A percentile compares a stretch with the other conserved stretches of the same genome.
These are phyloP conservation scores for Hypoxylon crocopeplum DNA, from an alignment of 495 filamentous ascomycete genomes.

Conservation along the genomic window DNA sequence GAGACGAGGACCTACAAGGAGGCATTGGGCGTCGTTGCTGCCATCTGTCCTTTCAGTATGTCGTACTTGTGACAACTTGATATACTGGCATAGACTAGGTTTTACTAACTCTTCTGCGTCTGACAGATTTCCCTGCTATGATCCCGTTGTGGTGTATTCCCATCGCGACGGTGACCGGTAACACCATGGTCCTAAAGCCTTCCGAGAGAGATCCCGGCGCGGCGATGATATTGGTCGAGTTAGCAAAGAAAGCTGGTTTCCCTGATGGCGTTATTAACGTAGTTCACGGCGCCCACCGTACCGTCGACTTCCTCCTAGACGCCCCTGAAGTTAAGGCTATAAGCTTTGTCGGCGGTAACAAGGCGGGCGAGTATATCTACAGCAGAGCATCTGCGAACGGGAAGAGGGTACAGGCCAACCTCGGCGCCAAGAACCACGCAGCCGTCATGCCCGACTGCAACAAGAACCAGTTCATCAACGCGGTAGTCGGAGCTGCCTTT, in stretches of 20 bases:
- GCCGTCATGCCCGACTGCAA: slow-evolving; percentile 95
- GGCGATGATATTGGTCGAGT: slow-evolving; percentile 95
- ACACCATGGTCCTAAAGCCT: slow-evolving; percentile 93
- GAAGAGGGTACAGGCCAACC: slow-evolving; percentile 92
- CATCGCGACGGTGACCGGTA: slow-evolving; percentile 91
- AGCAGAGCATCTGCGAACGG: slow-evolving; percentile 88
- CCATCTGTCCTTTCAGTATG: slow-evolving; percentile 98
- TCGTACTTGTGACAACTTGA: slow-evolving; percentile 22
- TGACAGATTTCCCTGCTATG: slow-evolving; percentile 95
- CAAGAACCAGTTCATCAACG: slow-evolving; percentile 96
- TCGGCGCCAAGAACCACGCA: slow-evolving; percentile 98
- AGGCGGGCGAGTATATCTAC: slow-evolving; percentile 97
- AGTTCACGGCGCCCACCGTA: slow-evolving; percentile 86
- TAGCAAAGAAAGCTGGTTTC: slow-evolving; percentile 90
- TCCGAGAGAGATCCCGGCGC: slow-evolving; percentile 98
- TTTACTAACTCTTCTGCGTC: slow-evolving; percentile 24
- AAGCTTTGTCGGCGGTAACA: slow-evolving; percentile 95
- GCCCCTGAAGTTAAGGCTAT: slow-evolving; percentile 97
- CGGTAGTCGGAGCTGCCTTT: slow-evolving; percentile 93
- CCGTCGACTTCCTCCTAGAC: slow-evolving; percentile 97
- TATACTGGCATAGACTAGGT: background rate
- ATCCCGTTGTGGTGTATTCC: slow-evolving; percentile 98
- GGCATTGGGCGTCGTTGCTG: slow-evolving; percentile 91
- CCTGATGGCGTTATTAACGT: slow-evolving; percentile 94
- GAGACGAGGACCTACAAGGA: slow-evolving; percentile 93